These are phyloP conservation scores for Fusarium praegraminearum DNA, from an alignment of 2,329 filamentous ascomycete genomes.

Conservation along the genomic window DNA sequence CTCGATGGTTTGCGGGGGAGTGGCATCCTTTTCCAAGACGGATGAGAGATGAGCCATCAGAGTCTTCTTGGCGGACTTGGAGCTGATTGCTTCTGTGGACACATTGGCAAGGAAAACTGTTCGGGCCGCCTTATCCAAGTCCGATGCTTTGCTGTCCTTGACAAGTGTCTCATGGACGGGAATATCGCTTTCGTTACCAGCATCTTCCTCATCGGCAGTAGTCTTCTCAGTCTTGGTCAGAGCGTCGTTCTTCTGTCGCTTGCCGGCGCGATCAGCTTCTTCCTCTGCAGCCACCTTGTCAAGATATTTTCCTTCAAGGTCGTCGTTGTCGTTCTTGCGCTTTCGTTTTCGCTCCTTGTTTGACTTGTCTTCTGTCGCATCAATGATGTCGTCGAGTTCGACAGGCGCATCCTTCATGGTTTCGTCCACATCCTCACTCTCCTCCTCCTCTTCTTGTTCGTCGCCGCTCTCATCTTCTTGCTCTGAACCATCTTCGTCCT, in stretches of 20 bases:
- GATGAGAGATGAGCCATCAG: slow-evolving; percentile 83
- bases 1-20: slow-evolving; percentile 78
- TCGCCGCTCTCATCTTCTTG: slow-evolving; percentile 44
- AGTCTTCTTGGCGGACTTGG: slow-evolving; percentile 82
- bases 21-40: slow-evolving; percentile 68
- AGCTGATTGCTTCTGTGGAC: slow-evolving; percentile 82
- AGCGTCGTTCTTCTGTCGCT: slow-evolving; percentile 62
- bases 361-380: slow-evolving; percentile 52
- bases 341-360: slow-evolving; percentile 71
- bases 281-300: slow-evolving; percentile 71
- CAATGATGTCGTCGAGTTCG: slow-evolving; percentile 54
- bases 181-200: slow-evolving; percentile 58
- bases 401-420: slow-evolving; percentile 52
- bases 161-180: slow-evolving; percentile 70
- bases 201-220: slow-evolving; percentile 61
- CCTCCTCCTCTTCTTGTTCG: slow-evolving; percentile 49
- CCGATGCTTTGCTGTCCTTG: slow-evolving; percentile 65
- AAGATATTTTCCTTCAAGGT: slow-evolving; percentile 78
- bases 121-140: slow-evolving; percentile 86
- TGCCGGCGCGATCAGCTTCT: slow-evolving; percentile 66
- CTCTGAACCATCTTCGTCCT: slow-evolving; percentile 42
- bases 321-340: slow-evolving; percentile 74
- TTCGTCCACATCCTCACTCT: slow-evolving; percentile 56
- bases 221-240: slow-evolving; percentile 46
- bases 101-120: slow-evolving; percentile 97